Evolutionary conservation across 2,329 filamentous ascomycete genomes (phyloP).

Genomic region (Corniculantispora saksenae): DNA sequence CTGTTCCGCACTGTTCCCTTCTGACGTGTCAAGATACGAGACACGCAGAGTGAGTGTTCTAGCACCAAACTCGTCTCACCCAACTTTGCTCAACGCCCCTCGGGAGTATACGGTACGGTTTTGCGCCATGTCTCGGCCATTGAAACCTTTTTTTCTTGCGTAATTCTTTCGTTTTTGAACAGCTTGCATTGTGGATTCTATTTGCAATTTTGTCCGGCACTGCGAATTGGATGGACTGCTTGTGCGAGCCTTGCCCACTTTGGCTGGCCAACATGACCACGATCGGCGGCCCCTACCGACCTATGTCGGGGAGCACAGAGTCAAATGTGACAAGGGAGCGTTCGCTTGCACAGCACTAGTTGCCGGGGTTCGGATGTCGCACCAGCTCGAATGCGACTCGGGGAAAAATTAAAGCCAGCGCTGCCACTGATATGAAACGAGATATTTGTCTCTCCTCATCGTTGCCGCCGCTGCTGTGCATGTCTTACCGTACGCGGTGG

Average conservation of each 20-base stretch:
- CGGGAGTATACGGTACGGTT: no score
- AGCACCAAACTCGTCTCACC: not conserved
- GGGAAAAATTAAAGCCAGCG: not conserved
- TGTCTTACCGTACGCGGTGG: not conserved
- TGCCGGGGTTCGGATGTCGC: not conserved
- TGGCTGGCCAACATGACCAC: not conserved
- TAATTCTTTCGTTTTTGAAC: no score
- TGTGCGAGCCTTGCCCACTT: not conserved
- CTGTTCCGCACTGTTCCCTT: not conserved
- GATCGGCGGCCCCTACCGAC: not conserved
- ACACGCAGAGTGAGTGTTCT: not conserved
- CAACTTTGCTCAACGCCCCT: not conserved
- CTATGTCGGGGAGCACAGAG: not conserved
- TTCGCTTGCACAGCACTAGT: not conserved
- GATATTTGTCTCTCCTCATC: not conserved
- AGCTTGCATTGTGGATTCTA: no score
- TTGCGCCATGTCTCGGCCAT: no score
- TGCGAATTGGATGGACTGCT: no score
- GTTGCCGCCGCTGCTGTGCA: not conserved
- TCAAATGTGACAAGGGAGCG: not conserved
- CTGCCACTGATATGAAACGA: not conserved
- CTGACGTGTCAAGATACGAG: not conserved
- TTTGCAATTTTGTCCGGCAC: no score
- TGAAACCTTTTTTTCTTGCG: no score
- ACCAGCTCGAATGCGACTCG: not conserved